phyloP scores from a whole-genome alignment of 192 early-diverging fungal species.

The Radiomyces spectabilis region DNA sequence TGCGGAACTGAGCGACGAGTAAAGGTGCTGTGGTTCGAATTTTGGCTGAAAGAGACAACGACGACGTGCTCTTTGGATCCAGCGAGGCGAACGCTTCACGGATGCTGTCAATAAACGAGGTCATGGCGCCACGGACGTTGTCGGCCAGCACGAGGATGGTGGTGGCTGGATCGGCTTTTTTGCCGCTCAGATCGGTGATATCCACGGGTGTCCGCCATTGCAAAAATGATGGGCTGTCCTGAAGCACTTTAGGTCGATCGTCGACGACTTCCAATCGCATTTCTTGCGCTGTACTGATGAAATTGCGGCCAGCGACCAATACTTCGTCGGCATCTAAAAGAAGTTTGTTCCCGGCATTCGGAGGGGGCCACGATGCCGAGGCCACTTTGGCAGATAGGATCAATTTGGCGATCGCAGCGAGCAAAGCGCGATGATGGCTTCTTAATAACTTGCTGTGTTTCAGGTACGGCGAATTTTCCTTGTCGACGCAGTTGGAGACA shows the following conservation, averaged over 20 bases:
- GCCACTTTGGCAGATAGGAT: slow-evolving; percentile 62
- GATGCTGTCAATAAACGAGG: slow-evolving; percentile 7
- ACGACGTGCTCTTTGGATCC: no score
- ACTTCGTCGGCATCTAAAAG: slow-evolving; percentile 54
- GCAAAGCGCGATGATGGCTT: slow-evolving; percentile 37
- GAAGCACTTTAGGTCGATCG: slow-evolving; percentile 5
- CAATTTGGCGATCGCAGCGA: slow-evolving; percentile 59
- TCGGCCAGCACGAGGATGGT: slow-evolving; percentile 3
- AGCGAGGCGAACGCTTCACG: neutral
- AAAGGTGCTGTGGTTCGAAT: slow-evolving; percentile 18
- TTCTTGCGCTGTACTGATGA: slow-evolving; percentile 59
- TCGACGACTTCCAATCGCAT: slow-evolving; percentile 22
- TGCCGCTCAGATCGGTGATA: neutral
- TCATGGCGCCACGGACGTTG: neutral
- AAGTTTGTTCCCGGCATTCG: slow-evolving; percentile 59
- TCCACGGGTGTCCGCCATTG: slow-evolving; percentile 1
- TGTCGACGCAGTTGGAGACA: slow-evolving; percentile 44
- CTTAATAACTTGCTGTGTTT: slow-evolving; percentile 28
- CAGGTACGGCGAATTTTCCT: slow-evolving; percentile 46
- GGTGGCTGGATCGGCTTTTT: neutral
- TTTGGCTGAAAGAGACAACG: neutral
- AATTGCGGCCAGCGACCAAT: slow-evolving; percentile 55
- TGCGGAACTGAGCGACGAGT: slow-evolving; percentile 28
- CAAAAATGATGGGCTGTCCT: neutral
- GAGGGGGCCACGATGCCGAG: slow-evolving; percentile 68